Base-by-base conservation (phyloP, 306 rosid genomes). In the Aeschynomene evenia region DNA sequence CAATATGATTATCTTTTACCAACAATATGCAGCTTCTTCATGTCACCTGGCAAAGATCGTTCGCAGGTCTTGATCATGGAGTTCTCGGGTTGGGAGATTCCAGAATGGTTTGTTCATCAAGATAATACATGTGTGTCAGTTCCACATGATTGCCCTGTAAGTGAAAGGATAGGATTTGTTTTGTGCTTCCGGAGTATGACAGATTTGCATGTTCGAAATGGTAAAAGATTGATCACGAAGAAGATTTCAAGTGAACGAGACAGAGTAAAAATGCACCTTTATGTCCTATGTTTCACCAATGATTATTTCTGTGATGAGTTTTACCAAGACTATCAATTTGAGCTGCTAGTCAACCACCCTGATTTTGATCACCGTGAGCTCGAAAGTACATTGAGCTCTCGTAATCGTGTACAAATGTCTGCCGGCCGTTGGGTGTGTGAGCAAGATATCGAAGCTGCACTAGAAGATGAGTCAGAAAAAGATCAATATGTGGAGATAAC, bases 111-210 rank as follows among this genome's bases (percentile, higher is more conserved):
- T 45, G 12, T 15, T 26, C 79, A 54, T 51, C 70, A 40, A 66
- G 15, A 67, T 1, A 55, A 9, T 54, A 74, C 59, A 36, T 11
- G 8, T 45, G 68, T 29, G 43, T 59, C 46, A 8, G 22, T 65
- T 21, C 75, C 71, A 71, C 64, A 6, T n/a, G 26, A 77, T 18
- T 67, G 52, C 45, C 76, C 63, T 51, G 15, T 14, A 13, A 42
- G 12, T n/a, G 75, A 71, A 54, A 71, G 77, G 81, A 57, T 66
- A 29, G 78, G 75, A 71, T 42, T 71, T 64, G 78, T 81, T 5
- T 24, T 75, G 71, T 80, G 84, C 43, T 75, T 75, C 65, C 16
- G n/a, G n/a, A n/a, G n/a, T 57, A 36, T 66, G 75, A 39, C 43
- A 34, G 9, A 34, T 34, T 1, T 9, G 9, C 31, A 28, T 5